Base-by-base conservation (phyloP, 345 rosid genomes). In the Chamaenerion angustifolium region DNA sequence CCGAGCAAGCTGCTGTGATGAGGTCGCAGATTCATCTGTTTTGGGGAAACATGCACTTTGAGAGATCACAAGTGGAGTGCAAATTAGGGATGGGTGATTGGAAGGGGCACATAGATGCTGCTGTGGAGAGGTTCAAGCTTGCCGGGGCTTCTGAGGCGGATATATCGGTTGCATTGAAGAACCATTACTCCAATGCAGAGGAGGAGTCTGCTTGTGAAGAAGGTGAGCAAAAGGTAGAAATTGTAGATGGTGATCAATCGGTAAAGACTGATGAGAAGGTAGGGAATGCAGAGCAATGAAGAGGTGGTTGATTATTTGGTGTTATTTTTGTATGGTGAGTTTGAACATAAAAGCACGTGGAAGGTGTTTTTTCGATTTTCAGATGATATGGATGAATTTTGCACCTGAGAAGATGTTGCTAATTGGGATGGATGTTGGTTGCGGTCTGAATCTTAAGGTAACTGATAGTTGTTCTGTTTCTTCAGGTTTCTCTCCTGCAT, bases 11-110 rank as follows among this genome's bases (percentile, higher is more conserved):
- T 18, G 76, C 74, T 16, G 96, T 86, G 4, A 83, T 87, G 96
- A 87, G 89, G 71, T 92, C 96, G 12, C 98, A 92, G 72, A 92
- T 92, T 62, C 98, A 92, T 71, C 81, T 92, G 16, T 92, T 92
- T 65, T 92, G 98, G 98, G 98, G 98, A 6, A 92, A 92, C 64
- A 75, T 92, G 93, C 72, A 87, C 18, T 87, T 87, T 52, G 98
- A 92, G 66, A 77, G 95, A 65, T 92, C 98, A 13, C 98, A 87
- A 68, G 90, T 87, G n/a, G 98, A 84, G 69, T 77, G 90, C 83
- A 92, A 87, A 65, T 59, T 92, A 43, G 82, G 85, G 37, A 49
- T 71, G 58, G 67, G 50, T 45, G 83, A 87, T 52, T 92, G 96
- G 96, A 74, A 84, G 62, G 69, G 75, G 42, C 79, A 80, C 55